Evolutionary conservation across 2,329 filamentous ascomycete genomes (phyloP).

Genomic region (Aspergillus versicolor): DNA sequence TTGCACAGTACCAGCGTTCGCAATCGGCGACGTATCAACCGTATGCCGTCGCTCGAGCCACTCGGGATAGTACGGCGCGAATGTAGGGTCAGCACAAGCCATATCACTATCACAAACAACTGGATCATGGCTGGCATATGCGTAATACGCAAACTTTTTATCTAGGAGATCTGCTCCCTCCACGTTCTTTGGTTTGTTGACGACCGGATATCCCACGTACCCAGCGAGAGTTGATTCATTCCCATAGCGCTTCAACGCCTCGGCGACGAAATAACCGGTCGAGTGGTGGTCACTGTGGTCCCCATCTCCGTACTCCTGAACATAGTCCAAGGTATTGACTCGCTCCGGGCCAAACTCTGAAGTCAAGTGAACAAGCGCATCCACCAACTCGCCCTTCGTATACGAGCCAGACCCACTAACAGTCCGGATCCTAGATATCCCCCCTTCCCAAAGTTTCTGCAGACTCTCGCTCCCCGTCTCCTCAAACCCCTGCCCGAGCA

Average conservation of each 20-base stretch:
- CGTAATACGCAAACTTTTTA: slow-evolving; percentile 10
- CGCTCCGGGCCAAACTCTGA: slow-evolving; percentile 7
- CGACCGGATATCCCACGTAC: slow-evolving; percentile 12
- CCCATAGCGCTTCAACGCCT: not conserved
- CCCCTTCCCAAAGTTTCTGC: slow-evolving; percentile 16
- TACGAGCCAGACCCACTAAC: slow-evolving; percentile 11
- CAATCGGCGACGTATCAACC: not conserved
- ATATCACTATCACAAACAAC: slow-evolving; percentile 2
- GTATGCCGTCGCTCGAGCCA: slow-evolving; percentile 9
- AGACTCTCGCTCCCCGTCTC: slow-evolving; percentile 10
- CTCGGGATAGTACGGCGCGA: not conserved
- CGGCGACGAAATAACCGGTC: slow-evolving; percentile 11
- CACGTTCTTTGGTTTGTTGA: not conserved
- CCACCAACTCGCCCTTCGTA: slow-evolving; percentile 8
- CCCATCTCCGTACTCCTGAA: slow-evolving; percentile 9
- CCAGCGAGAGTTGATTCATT: not conserved
- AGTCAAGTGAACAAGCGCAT: slow-evolving; percentile 7
- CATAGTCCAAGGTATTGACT: slow-evolving; percentile 19
- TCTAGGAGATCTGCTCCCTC: not conserved
- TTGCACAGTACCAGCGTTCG: not conserved
- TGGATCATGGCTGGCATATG: slow-evolving; percentile 1
- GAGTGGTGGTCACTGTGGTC: slow-evolving; percentile 20
- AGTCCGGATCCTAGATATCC: slow-evolving; percentile 7
- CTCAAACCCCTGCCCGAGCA: slow-evolving; percentile 14
- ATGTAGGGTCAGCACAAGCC: not conserved